Conservation (phyloP, 2,329 filamentous ascomycete genomes). For the Plenodomus biglobosus region DNA sequence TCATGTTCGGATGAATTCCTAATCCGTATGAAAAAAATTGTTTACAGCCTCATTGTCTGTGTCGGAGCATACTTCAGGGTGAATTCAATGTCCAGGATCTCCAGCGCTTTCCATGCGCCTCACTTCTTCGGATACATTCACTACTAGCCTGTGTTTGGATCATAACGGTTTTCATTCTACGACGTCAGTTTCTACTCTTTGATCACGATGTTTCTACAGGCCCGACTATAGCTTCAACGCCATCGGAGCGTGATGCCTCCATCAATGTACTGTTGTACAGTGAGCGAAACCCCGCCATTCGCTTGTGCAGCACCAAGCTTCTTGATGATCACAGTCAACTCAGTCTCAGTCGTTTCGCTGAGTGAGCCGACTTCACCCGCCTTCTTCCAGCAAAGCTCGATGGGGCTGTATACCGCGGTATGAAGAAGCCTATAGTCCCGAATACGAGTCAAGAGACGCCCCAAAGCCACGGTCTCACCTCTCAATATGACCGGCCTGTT, state of each 20-base stretch:
- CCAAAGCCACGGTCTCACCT: neutral
- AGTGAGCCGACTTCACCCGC: neutral
- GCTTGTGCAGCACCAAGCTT: neutral
- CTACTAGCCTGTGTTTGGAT: too few species aligned
- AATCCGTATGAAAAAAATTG: too few species aligned
- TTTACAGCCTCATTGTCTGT: too few species aligned
- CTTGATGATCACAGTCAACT: neutral
- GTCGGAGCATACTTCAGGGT: too few species aligned
- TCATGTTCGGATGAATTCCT: too few species aligned
- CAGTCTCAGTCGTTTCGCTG: neutral
- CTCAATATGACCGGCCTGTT: neutral
- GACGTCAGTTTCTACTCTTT: too few species aligned
- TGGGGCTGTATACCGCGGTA: neutral
- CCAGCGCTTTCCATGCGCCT: too few species aligned
- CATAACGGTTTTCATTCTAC: too few species aligned
- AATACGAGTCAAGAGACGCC: neutral
- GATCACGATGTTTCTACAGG: neutral
- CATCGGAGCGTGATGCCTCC: neutral
- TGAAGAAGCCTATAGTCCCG: neutral
- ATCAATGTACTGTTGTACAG: neutral
- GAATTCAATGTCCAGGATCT: too few species aligned
- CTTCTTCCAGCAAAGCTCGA: neutral
- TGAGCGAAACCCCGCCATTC: neutral
- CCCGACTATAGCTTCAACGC: neutral
- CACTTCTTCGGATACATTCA: too few species aligned